Evolutionary conservation across 2,329 filamentous ascomycete genomes (phyloP).

Genomic region (Xylariomycetidae sp.): DNA sequence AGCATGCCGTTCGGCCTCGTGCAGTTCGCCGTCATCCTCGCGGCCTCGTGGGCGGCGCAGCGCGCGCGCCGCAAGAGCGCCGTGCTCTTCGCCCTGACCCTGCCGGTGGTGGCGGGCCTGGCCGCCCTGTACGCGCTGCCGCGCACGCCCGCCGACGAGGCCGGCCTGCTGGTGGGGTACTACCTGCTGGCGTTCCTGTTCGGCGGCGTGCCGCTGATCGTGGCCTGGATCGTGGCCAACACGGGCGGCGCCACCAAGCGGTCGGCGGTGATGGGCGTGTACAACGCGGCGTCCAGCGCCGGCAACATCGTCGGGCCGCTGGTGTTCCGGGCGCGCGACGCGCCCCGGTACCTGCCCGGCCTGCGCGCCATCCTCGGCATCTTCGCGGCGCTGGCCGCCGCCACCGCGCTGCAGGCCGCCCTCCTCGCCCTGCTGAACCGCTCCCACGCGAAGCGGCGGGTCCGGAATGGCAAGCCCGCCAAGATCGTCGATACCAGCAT

Average conservation of each 20-base stretch:
- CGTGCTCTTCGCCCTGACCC: constrained; percentile 46
- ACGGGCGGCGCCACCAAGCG: constrained; percentile 64
- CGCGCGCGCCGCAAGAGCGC: constrained; percentile 50
- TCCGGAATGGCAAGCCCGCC: constrained; percentile 54
- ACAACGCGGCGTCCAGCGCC: constrained; percentile 54
- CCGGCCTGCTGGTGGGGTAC: constrained; percentile 51
- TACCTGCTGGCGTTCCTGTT: constrained; percentile 63
- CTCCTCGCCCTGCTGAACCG: constrained; percentile 53
- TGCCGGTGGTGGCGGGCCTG: constrained; percentile 56
- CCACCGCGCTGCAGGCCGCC: constrained; percentile 46
- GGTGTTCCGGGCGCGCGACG: constrained; percentile 52
- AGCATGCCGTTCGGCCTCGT: constrained; percentile 63
- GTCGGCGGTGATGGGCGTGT: constrained; percentile 56
- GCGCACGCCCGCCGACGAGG: constrained; percentile 33
- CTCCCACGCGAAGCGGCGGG: constrained; percentile 46
- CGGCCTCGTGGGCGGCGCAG: constrained; percentile 51
- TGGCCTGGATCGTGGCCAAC: constrained; percentile 65
- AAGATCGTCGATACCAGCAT: constrained; percentile 56
- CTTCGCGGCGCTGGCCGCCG: constrained; percentile 45
- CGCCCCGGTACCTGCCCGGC: constrained; percentile 52
- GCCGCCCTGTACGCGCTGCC: constrained; percentile 51
- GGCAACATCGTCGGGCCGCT: constrained; percentile 64
- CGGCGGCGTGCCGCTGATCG: constrained; percentile 58
- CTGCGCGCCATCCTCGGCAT: constrained; percentile 49
- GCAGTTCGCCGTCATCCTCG: constrained; percentile 53